Evolutionary conservation across 2,329 filamentous ascomycete species (phyloP).

Genomic region (Fusarium sp.): DNA sequence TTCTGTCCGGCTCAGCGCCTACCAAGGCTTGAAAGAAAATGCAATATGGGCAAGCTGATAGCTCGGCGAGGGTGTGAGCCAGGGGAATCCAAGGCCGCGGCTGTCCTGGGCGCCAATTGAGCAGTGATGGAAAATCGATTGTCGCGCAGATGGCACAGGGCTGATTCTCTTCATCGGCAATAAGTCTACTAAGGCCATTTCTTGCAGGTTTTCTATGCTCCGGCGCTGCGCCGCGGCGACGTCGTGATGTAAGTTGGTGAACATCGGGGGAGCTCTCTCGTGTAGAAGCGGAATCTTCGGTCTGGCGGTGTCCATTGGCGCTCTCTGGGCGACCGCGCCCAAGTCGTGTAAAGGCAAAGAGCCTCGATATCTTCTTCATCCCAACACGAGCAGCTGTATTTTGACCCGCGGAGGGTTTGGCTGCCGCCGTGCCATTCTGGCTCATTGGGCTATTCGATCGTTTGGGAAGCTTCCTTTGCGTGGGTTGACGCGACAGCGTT

Average conservation of each 20-base stretch:
- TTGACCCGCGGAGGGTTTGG: slow-evolving; percentile 31
- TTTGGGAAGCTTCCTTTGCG: slow-evolving; percentile 17
- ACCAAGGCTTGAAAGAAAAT: slow-evolving; percentile 50
- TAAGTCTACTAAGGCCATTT: slow-evolving; percentile 42
- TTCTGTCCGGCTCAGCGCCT: slow-evolving; percentile 40
- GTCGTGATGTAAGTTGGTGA: slow-evolving; percentile 47
- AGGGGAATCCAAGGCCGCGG: slow-evolving; percentile 49
- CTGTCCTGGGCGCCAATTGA: slow-evolving; percentile 49
- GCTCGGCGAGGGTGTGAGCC: slow-evolving; percentile 44
- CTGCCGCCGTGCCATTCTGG: slow-evolving; percentile 39
- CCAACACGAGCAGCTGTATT: slow-evolving; percentile 25
- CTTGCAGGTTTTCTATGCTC: slow-evolving; percentile 37
- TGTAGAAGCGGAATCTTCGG: slow-evolving; percentile 34
- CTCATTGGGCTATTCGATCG: slow-evolving; percentile 33
- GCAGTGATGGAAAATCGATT: slow-evolving; percentile 48
- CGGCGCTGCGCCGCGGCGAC: slow-evolving; percentile 34
- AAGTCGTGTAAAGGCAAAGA: slow-evolving; percentile 46
- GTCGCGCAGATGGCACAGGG: slow-evolving; percentile 46
- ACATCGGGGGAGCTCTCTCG: slow-evolving; percentile 43
- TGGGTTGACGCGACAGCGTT: slow-evolving; percentile 27
- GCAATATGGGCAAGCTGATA: slow-evolving; percentile 49
- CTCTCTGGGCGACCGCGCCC: slow-evolving; percentile 40
- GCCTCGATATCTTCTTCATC: slow-evolving; percentile 50
- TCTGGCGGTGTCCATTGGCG: slow-evolving; percentile 24
- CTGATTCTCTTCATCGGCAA: slow-evolving; percentile 41